These are phyloP conservation scores for Candida sojae DNA, from an alignment of 1,139 yeast species.

Conservation along the genomic window DNA sequence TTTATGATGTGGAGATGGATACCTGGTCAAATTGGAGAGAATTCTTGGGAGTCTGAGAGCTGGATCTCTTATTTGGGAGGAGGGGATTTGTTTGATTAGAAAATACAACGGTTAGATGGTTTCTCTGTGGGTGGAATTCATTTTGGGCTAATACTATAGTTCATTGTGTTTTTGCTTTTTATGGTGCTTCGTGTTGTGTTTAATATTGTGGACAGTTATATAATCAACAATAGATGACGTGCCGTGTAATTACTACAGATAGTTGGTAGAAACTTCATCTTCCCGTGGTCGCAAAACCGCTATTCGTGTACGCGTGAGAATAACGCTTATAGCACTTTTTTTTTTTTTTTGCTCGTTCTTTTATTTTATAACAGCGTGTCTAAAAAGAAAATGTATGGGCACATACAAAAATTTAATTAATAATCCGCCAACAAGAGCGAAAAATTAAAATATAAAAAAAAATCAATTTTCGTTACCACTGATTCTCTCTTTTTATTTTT, in stretches of 20 bases:
- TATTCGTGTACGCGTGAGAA: neutral
- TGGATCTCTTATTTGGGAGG: neutral
- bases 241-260: too few species aligned
- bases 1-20: slow-evolving; percentile 58
- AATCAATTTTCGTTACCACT: neutral
- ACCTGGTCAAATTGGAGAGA: slow-evolving; percentile 46
- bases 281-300: neutral
- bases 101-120: too few species aligned
- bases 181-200: too few species aligned
- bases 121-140: too few species aligned
- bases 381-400: neutral
- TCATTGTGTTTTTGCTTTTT: too few species aligned
- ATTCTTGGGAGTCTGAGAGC: slow-evolving; percentile 34
- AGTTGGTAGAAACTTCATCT: too few species aligned
- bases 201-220: too few species aligned
- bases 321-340: neutral
- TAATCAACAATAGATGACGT: too few species aligned
- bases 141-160: too few species aligned
- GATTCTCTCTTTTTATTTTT: neutral
- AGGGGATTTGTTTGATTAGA: neutral
- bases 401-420: neutral
- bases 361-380: slow-evolving; percentile 3
- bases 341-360: neutral
- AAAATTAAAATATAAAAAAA: neutral
- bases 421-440: neutral